Conservation (phyloP, 345 rosid species). For the Eucalyptus regnans region DNA sequence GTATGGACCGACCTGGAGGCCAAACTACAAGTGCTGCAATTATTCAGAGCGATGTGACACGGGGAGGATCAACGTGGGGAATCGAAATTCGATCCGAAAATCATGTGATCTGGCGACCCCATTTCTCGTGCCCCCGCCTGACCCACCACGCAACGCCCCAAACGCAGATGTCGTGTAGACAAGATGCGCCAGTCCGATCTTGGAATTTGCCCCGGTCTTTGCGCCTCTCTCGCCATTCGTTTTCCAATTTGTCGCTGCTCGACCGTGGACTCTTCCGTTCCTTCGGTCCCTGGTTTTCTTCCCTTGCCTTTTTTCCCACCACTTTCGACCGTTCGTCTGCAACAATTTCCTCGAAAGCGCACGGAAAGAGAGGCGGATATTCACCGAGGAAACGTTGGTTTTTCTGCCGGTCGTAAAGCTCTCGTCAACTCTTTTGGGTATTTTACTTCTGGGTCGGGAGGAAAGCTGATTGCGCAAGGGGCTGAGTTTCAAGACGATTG, state of each 20-base stretch:
- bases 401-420: neutral
- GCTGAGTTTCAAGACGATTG: neutral
- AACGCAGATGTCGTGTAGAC: neutral
- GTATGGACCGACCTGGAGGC: neutral
- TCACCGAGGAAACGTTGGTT: neutral
- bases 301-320: neutral
- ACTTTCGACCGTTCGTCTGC: neutral
- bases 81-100: neutral
- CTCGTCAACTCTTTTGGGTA: neutral
- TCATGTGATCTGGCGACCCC: neutral
- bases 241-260: neutral
- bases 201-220: neutral
- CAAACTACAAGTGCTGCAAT: neutral
- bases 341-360: neutral
- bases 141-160: neutral
- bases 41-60: neutral
- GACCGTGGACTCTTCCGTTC: neutral
- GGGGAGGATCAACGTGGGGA: neutral
- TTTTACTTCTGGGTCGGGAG: neutral
- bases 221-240: neutral
- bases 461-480: neutral
- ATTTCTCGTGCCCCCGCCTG: neutral
- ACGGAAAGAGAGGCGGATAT: neutral
- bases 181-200: neutral
- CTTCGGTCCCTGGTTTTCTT: neutral